Conservation (phyloP, 257 asterid genomes). For the Catharanthus roseus region DNA sequence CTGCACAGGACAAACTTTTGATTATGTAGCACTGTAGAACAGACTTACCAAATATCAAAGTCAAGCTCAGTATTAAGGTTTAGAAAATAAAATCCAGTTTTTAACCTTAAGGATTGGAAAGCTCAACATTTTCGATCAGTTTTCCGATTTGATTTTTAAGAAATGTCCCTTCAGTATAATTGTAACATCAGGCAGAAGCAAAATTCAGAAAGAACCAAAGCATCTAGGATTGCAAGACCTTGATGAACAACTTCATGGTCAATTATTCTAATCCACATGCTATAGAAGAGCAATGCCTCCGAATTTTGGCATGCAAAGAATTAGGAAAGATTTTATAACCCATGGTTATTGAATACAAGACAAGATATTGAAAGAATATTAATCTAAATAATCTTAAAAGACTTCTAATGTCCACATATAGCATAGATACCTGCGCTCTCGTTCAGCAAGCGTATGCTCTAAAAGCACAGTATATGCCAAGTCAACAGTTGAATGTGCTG, state of each 20-base stretch:
- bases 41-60: neutral
- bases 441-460: constrained; percentile 96
- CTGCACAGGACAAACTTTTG: constrained; percentile 4
- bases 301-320: constrained; percentile 1
- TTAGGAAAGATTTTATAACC: neutral
- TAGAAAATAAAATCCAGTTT: neutral
- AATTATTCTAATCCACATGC: neutral
- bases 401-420: neutral
- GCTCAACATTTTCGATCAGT: neutral
- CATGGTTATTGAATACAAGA: neutral
- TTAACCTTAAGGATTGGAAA: neutral
- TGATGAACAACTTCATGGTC: neutral
- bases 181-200: neutral
- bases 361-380: neutral
- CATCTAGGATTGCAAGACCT: neutral
- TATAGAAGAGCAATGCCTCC: neutral
- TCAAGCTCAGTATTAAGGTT: neutral
- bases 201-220: neutral
- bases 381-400: neutral
- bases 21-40: neutral
- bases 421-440: constrained; percentile 79
- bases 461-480: constrained; percentile 90
- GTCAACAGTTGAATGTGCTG: constrained; percentile 65
- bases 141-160: neutral
- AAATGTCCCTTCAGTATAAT: neutral